Evolutionary conservation across 257 asterid genomes (phyloP), one percentile per base, ranked within the genome.

Genomic region (Ajuga chamaepitys): DNA sequence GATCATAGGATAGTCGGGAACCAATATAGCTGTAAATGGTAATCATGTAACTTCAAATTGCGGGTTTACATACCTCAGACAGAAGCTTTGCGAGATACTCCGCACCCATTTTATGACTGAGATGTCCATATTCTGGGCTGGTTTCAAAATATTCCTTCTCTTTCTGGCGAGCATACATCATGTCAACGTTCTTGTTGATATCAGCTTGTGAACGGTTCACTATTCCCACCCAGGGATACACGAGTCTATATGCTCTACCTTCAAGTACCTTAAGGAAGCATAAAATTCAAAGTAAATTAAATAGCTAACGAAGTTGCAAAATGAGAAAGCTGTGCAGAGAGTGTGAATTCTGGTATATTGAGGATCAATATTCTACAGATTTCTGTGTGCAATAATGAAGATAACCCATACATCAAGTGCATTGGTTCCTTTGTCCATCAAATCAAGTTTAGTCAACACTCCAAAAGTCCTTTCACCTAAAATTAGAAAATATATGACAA

Each of bases 201-300:
- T 92, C 98, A 78, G 97, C 98, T 77, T 92, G 98, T 59, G 98
- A 92, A 60, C 98, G 96, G 71, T 92, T 92, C 64, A 92, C 97
- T 30, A 92, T 81, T 72, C 98, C 98, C 34, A 92, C 98, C 98
- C 98, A 92, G 51, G 98, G 98, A 78, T 92, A 90, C 69, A 77
- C 82, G 78, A 92, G 97, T 79, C 84, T 89, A 82, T 92, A 92
- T 16, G 97, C 47, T 81, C 89, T 86, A 38, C 98, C 98, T 78
- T 92, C 98, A 45, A 92, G 89, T 71, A 92, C 98, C 98, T 92
- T 76, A 65, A 66, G 57, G 61, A 71, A 51, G 70, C 47, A 54
- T 14, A 73, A n/a, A 74, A 32, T 56, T 45, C 56, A 3, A 76
- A 52, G 32, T 51, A 71, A 80, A 59, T 37, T 6, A 12, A 16